Conservation (phyloP, 2,329 filamentous ascomycete genomes). For the Malbranchea cinnamomea region DNA sequence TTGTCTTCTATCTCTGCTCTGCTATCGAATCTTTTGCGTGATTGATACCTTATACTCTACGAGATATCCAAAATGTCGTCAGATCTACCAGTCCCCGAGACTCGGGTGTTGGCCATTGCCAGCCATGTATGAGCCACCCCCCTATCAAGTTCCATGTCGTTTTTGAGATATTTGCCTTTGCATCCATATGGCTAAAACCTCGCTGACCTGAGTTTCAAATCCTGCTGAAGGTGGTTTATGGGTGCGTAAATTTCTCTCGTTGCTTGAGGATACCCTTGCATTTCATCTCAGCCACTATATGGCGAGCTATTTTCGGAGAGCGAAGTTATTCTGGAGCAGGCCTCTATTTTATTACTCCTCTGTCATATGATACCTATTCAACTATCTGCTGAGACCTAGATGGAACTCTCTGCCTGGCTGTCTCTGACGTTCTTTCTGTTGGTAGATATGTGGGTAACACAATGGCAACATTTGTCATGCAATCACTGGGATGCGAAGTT, state of each 20-base stretch:
- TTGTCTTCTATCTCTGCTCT: too few relatives aligned
- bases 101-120: constrained; percentile 68
- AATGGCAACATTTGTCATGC: constrained; percentile 89
- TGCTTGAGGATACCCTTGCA: too few relatives aligned
- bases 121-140: constrained; percentile 63
- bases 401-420: too few relatives aligned
- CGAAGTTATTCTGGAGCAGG: too few relatives aligned
- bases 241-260: constrained; percentile 11
- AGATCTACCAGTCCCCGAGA: constrained; percentile 40
- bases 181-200: too few relatives aligned
- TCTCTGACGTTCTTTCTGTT: constrained; percentile 7
- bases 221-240: constrained; percentile 40
- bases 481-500: constrained; percentile 85
- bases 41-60: too few relatives aligned
- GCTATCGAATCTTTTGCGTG: too few relatives aligned
- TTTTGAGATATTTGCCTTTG: constrained; percentile 6
- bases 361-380: too few relatives aligned
- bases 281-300: too few relatives aligned
- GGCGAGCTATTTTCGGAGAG: too few relatives aligned
- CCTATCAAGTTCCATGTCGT: constrained; percentile 11
- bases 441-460: constrained; percentile 91
- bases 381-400: too few relatives aligned
- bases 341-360: too few relatives aligned
- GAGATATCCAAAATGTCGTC: constrained; percentile 16
- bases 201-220: not conserved